A percentile compares a stretch with the other conserved stretches of the same genome.
These are phyloP conservation scores for Coemansia erecta DNA, from an alignment of 192 early-diverging fungal species.

Conservation along the genomic window DNA sequence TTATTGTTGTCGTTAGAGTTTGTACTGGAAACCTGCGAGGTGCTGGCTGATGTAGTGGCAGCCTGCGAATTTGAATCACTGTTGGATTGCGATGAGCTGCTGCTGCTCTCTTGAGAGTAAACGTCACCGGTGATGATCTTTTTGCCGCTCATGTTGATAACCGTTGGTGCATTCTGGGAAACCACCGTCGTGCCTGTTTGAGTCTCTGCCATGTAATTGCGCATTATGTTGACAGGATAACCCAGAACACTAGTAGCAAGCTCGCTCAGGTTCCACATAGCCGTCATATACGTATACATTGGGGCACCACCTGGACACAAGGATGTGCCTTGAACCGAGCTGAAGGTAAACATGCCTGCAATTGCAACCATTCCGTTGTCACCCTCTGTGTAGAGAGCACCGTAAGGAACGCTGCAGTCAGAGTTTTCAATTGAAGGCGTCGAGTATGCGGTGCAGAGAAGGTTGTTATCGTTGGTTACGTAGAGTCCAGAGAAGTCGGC, in stretches of 20 bases:
- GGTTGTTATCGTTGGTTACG: neutral
- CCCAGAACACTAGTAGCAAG: conserved; percentile 4
- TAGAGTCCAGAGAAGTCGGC: neutral
- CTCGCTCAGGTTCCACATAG: neutral
- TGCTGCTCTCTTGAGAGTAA: neutral
- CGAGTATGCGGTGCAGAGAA: neutral
- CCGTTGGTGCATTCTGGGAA: neutral
- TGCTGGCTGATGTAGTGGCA: neutral
- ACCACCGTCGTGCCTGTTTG: neutral
- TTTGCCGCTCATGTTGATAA: neutral
- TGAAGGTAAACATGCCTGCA: neutral
- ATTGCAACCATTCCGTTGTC: conserved; percentile 1
- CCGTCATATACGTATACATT: neutral
- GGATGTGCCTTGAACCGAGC: neutral
- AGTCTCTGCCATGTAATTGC: neutral
- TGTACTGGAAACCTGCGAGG: neutral
- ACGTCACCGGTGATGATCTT: neutral
- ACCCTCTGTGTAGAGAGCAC: neutral
- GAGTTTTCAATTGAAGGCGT: neutral
- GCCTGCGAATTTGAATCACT: neutral
- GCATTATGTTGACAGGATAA: neutral
- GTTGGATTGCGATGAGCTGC: neutral
- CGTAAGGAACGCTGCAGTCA: neutral
- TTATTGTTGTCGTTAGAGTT: neutral
- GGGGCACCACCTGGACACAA: neutral